Base-by-base conservation (phyloP, 768 basidiomycete species). In the Amyloporia xantha region DNA sequence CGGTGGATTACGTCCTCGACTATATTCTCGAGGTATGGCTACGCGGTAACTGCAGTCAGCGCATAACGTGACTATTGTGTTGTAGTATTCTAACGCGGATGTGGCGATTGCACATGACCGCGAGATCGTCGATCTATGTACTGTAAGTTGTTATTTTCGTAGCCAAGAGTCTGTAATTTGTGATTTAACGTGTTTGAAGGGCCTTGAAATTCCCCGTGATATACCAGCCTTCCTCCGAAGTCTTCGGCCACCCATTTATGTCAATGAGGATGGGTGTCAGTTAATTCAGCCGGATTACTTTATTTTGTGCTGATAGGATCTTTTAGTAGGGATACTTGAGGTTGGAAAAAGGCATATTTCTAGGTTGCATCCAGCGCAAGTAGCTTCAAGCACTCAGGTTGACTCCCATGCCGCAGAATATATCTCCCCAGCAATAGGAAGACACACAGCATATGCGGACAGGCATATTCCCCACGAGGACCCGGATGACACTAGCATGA, bases 21-120 rank as follows among this genome's bases (percentile, higher is more conserved):
- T 53, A 56, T 23, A 56, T 56, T n/a, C 38, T 56, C 2, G 17
- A 48, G 46, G 55, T 56, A 30, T 35, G n/a, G n/a, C n/a, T n/a
- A n/a, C n/a, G n/a, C n/a, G n/a, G n/a, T n/a, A n/a, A n/a, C n/a
- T n/a, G n/a, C n/a, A n/a, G n/a, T n/a, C n/a, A n/a, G n/a, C n/a
- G n/a, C n/a, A n/a, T n/a, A n/a, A n/a, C n/a, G n/a, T n/a, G n/a
- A n/a, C n/a, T n/a, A n/a, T n/a, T 19, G 15, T 5, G 17, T n/a
- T 4, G 5, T n/a, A 56, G 55, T 15, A 53, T 24, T 56, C 55
- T 3, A 33, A 48, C 1, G 51, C 55, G 5, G 47, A 30, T 2
- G 19, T 48, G 5, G 55, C 55, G 2, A 53, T 56, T 25, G 55
- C 51, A 2, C 38, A 20, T 15, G 55, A 56, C 21, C n/a, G 30